These are phyloP conservation scores for Volvariella surrecta DNA, from an alignment of 1,284 basidiomycete species.

Conservation along the genomic window DNA sequence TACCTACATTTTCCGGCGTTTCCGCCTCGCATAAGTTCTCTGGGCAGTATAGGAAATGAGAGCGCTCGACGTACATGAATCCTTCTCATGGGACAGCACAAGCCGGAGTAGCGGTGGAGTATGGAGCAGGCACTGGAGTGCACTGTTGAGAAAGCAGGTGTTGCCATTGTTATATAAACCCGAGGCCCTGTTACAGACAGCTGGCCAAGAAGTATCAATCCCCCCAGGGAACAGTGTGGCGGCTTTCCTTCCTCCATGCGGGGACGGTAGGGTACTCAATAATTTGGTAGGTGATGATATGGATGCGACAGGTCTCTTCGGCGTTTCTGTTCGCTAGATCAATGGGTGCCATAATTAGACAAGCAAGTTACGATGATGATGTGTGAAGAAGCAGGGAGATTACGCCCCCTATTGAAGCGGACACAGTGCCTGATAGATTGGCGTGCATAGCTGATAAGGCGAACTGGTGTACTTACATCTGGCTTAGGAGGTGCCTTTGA, in stretches of 20 bases:
- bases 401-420: too few relatives aligned
- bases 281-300: constrained; percentile 11
- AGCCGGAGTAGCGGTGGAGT: constrained; percentile 84
- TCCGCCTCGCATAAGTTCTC: neutral
- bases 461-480: constrained; percentile 26
- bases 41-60: constrained; percentile 1
- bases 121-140: constrained; percentile 89
- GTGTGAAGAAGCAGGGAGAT: too few relatives aligned
- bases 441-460: neutral
- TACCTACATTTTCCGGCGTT: constrained; percentile 33
- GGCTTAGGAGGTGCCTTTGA: constrained; percentile 31
- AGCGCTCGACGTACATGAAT: constrained; percentile 36
- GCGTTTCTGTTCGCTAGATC: constrained; percentile 13
- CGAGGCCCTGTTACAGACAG: constrained; percentile 33
- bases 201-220: constrained; percentile 54
- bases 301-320: constrained; percentile 11
- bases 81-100: constrained; percentile 47
- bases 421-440: neutral
- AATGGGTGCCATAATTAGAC: neutral
- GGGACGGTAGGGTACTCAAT: constrained; percentile 13
- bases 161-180: constrained; percentile 92
- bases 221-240: constrained; percentile 38
- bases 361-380: neutral
- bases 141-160: constrained; percentile 96
- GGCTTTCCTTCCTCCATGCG: constrained; percentile 4